phyloP scores from a whole-genome alignment of 2,329 filamentous ascomycete species.

The Leptographium procerum region DNA sequence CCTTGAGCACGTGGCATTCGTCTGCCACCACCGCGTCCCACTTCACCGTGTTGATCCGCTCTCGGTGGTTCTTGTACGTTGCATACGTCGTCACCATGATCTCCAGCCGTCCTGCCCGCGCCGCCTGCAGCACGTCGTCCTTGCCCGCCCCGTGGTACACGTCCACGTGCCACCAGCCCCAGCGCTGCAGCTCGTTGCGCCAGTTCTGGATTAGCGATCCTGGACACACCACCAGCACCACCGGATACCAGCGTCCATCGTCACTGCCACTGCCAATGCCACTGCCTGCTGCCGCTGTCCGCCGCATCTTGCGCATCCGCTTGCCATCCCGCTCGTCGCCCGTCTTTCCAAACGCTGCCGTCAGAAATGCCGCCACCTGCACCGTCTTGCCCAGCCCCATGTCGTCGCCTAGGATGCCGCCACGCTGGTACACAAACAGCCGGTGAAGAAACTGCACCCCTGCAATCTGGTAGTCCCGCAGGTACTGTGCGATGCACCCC shows the following conservation, averaged over 20 bases:
- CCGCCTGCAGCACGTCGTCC: constrained; percentile 60
- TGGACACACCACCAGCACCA: constrained; percentile 76
- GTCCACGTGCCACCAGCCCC: constrained; percentile 94
- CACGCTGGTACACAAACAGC: constrained; percentile 81
- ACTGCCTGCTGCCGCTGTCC: constrained; percentile 24
- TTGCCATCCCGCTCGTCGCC: constrained; percentile 78
- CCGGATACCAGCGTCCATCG: constrained; percentile 62
- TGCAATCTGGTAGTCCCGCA: constrained; percentile 82
- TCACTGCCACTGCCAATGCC: not conserved
- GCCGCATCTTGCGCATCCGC: constrained; percentile 75
- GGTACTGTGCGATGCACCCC: constrained; percentile 78
- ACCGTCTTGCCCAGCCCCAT: constrained; percentile 98
- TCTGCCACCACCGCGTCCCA: constrained; percentile 96
- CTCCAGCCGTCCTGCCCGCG: constrained; percentile 66
- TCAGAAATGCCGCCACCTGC: constrained; percentile 86
- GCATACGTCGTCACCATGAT: constrained; percentile 91
- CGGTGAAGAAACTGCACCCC: constrained; percentile 79
- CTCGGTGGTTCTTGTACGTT: constrained; percentile 71
- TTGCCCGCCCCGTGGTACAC: constrained; percentile 63
- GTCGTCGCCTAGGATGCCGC: constrained; percentile 85
- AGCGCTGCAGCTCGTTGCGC: constrained; percentile 72
- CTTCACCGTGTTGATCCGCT: constrained; percentile 65
- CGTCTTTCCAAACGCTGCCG: constrained; percentile 87
- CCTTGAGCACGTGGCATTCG: constrained; percentile 86
- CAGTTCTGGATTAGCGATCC: constrained; percentile 85